These are phyloP conservation scores for Neurospora sublineolata DNA, from an alignment of 495 filamentous ascomycete genomes.

Conservation along the genomic window DNA sequence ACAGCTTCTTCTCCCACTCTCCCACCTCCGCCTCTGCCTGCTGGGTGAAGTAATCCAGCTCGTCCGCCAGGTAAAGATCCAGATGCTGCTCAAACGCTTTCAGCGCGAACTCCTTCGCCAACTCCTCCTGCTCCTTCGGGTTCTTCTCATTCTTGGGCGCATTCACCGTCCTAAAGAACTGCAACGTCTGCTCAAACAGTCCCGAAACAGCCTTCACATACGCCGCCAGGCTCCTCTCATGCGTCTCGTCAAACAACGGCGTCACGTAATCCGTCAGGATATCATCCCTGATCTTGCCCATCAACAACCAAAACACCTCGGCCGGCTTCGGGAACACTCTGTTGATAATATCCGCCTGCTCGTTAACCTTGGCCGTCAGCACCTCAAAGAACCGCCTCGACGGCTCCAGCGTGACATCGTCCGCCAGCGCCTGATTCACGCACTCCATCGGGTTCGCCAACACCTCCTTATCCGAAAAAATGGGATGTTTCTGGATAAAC, in stretches of 20 bases:
- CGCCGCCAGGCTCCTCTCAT: conserved; percentile 58
- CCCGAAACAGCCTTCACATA: conserved; percentile 82
- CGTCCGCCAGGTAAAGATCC: conserved; percentile 86
- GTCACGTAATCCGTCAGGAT: conserved; percentile 81
- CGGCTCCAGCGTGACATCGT: conserved; percentile 59
- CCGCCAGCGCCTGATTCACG: conserved; percentile 51
- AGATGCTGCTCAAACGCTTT: conserved; percentile 82
- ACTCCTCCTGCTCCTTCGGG: conserved; percentile 17
- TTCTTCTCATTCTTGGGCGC: conserved; percentile 31
- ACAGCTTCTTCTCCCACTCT: conserved; percentile 83
- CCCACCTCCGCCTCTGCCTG: conserved; percentile 64
- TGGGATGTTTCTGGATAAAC: conserved; percentile 77
- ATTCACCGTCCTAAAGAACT: conserved; percentile 57
- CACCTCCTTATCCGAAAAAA: conserved; percentile 60
- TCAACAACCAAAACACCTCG: conserved; percentile 62
- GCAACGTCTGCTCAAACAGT: conserved; percentile 72
- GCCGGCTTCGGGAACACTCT: conserved; percentile 71
- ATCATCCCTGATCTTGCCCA: conserved; percentile 74
- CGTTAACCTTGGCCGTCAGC: conserved; percentile 62
- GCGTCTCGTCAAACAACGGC: conserved; percentile 79
- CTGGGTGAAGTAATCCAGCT: conserved; percentile 72
- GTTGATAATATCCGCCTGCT: conserved; percentile 73
- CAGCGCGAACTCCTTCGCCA: conserved; percentile 50
- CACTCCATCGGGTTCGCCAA: conserved; percentile 75
- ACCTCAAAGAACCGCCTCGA: conserved; percentile 71